These are phyloP conservation scores for Paecilomyces fulvus DNA, from an alignment of 2,329 filamentous ascomycete species.

Conservation along the genomic window DNA sequence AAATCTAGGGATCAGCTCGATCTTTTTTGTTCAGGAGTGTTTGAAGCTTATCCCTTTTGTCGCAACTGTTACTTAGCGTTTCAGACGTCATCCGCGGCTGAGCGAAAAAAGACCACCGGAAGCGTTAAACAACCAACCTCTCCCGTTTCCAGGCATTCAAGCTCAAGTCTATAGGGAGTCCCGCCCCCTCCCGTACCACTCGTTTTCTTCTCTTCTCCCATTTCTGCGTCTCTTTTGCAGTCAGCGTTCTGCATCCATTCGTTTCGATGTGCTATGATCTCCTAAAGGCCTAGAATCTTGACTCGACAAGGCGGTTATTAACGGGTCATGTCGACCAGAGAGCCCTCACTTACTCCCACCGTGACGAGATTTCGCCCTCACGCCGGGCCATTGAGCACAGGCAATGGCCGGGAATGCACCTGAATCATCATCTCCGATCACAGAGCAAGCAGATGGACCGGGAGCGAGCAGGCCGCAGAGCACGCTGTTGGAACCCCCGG, in stretches of 20 bases:
- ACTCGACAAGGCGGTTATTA: slow-evolving; percentile 8
- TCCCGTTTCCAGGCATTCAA: neutral
- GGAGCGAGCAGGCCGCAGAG: neutral
- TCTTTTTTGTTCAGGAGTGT: neutral
- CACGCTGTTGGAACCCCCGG: slow-evolving; percentile 9
- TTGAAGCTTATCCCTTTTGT: neutral
- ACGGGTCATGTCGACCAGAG: slow-evolving; percentile 17
- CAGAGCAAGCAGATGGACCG: neutral
- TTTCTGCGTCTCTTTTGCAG: neutral
- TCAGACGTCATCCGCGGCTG: slow-evolving; percentile 18
- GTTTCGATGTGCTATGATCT: neutral
- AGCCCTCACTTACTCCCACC: slow-evolving; percentile 4
- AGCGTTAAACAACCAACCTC: neutral
- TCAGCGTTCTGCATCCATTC: neutral
- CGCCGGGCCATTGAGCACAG: slow-evolving; percentile 12
- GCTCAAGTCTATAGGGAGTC: neutral
- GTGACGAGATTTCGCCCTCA: slow-evolving; percentile 6
- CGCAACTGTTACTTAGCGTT: slow-evolving; percentile 1
- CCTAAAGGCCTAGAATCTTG: neutral
- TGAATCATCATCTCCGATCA: slow-evolving; percentile 12
- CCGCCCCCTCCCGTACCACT: neutral
- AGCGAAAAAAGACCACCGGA: neutral
- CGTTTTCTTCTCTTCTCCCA: neutral
- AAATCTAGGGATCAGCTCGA: neutral
- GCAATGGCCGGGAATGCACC: slow-evolving; percentile 25